A percentile compares a stretch with the other conserved stretches of the same genome.
phyloP scores from a whole-genome alignment of 768 basidiomycete genomes.

The Chiua virens region DNA sequence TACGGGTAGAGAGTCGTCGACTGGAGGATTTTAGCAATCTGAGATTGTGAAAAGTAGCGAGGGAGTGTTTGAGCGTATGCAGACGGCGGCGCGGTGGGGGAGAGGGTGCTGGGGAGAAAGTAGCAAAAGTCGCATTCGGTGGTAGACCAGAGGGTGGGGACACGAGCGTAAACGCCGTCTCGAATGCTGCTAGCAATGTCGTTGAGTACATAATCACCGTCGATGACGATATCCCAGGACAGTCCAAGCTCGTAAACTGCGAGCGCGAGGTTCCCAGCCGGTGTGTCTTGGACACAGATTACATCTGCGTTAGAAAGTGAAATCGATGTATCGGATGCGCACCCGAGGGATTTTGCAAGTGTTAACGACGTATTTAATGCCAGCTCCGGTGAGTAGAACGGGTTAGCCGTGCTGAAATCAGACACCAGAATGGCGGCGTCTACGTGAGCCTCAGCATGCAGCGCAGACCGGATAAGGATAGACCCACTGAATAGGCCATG shows the following conservation, averaged over 20 bases:
- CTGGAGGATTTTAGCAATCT: constrained; percentile 8
- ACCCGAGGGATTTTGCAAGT: constrained; percentile 16
- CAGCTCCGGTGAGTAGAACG: constrained; percentile 8
- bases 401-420: constrained; percentile 13
- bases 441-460: background rate
- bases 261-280: constrained; percentile 5
- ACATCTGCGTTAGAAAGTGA: background rate
- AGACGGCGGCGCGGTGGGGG: constrained; percentile 11
- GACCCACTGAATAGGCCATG: constrained; percentile 19
- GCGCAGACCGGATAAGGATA: background rate
- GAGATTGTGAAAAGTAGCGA: constrained; percentile 5
- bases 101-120: constrained; percentile 17
- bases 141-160: constrained; percentile 18
- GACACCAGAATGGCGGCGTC: constrained; percentile 15
- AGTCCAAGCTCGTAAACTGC: constrained; percentile 8
- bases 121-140: constrained; percentile 18
- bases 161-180: constrained; percentile 11
- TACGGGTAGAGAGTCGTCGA: constrained; percentile 18
- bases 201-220: constrained; percentile 17
- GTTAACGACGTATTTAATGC: constrained; percentile 12
- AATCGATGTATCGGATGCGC: constrained; percentile 14
- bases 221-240: constrained; percentile 11
- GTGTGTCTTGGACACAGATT: constrained; percentile 5
- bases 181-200: constrained; percentile 15
- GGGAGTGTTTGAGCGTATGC: constrained; percentile 3